phyloP scores from a whole-genome alignment of 2,329 filamentous ascomycete genomes.

The Uncinocarpus reesii region DNA sequence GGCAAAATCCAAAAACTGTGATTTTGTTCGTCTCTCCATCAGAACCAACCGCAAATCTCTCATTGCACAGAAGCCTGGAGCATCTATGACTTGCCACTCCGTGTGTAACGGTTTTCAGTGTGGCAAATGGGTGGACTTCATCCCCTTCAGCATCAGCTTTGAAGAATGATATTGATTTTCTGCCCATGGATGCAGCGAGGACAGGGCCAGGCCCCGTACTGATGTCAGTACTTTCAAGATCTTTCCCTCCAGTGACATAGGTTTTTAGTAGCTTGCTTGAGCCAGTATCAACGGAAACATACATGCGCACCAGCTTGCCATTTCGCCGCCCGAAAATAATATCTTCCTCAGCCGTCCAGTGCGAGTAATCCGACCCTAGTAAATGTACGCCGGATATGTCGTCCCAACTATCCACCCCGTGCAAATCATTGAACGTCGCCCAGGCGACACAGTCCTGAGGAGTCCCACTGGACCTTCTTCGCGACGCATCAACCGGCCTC shows the following conservation, averaged over 20 bases:
- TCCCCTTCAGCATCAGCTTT: slow-evolving; percentile 27
- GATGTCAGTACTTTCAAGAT: slow-evolving; percentile 42
- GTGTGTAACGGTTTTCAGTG: slow-evolving; percentile 24
- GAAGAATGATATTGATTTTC: slow-evolving; percentile 41
- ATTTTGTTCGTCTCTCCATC: slow-evolving; percentile 36
- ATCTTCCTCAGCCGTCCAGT: slow-evolving; percentile 33
- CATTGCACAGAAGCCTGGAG: slow-evolving; percentile 43
- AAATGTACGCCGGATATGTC: slow-evolving; percentile 51
- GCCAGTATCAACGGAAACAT: slow-evolving; percentile 25
- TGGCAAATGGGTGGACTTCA: slow-evolving; percentile 30
- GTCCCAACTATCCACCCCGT: slow-evolving; percentile 44
- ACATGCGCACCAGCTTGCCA: slow-evolving; percentile 40
- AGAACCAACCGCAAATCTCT: slow-evolving; percentile 43
- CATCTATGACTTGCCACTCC: slow-evolving; percentile 36
- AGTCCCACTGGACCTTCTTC: not conserved
- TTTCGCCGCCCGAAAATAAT: slow-evolving; percentile 49
- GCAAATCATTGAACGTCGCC: slow-evolving; percentile 44
- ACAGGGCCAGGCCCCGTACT: slow-evolving; percentile 34
- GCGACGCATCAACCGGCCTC: not conserved
- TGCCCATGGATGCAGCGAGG: slow-evolving; percentile 44
- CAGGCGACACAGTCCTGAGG: slow-evolving; percentile 32
- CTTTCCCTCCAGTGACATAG: slow-evolving; percentile 37
- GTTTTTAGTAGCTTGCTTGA: slow-evolving; percentile 28
- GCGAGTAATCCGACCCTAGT: slow-evolving; percentile 35
- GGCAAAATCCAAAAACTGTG: slow-evolving; percentile 44